Evolutionary conservation across 345 rosid genomes (phyloP).

Genomic region (Populus davidiana): DNA sequence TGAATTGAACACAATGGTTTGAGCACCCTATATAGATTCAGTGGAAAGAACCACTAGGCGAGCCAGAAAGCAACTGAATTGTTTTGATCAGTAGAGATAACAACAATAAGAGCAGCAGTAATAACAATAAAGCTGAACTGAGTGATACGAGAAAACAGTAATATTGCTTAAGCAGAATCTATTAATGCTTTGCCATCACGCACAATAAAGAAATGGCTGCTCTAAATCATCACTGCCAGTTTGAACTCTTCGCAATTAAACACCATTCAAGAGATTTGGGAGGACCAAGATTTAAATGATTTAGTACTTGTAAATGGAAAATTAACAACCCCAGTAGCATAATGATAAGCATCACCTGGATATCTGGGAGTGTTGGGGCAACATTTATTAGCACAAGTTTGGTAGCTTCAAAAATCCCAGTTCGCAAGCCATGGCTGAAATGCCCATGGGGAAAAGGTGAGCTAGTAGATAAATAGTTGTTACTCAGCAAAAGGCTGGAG

Average conservation of each 20-base stretch:
- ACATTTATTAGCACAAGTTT: slow-evolving; percentile 79
- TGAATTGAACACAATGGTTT: not conserved
- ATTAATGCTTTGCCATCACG: not conserved
- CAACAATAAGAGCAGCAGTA: not conserved
- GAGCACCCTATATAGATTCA: not conserved
- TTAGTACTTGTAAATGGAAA: not conserved
- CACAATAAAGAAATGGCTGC: not conserved
- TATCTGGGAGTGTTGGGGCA: slow-evolving; percentile 82
- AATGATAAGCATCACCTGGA: slow-evolving; percentile 58
- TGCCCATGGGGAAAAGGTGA: slow-evolving; percentile 13
- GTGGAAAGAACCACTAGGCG: not conserved
- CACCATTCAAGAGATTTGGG: not conserved
- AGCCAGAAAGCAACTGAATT: not conserved
- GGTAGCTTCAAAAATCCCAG: slow-evolving; percentile 91
- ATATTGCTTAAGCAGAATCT: not conserved
- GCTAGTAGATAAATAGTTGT: slow-evolving; percentile 5
- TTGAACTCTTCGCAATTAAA: not conserved
- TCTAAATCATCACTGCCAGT: not conserved
- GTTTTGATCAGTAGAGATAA: not conserved
- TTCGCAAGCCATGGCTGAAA: slow-evolving; percentile 87
- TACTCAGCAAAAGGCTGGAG: slow-evolving; percentile 5
- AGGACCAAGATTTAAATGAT: not conserved
- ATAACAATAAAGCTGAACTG: not conserved
- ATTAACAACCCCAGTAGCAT: not conserved
- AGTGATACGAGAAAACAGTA: not conserved